Evolutionary conservation across 768 basidiomycete species (phyloP), one percentile per base, ranked within the genome.

Genomic region (Suillus variegatus): DNA sequence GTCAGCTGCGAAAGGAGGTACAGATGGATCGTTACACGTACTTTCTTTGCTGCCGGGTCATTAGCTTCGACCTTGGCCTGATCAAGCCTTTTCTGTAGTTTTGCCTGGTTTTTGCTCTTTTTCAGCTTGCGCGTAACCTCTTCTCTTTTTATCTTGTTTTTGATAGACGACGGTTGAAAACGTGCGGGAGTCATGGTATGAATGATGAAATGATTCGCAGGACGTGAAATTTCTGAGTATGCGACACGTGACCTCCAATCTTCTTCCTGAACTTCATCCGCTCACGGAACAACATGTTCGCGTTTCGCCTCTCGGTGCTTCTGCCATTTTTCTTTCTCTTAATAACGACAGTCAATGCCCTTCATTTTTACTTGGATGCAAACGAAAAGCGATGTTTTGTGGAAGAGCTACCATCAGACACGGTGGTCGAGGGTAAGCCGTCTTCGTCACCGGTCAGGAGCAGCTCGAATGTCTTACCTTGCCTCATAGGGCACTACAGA

Each of bases 281-380:
- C 16, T 18, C 57, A 25, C 40, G 16, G 16, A 28, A 44, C 25
- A 44, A 32, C 25, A 76, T 76, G 75, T 60, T 76, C 62, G 66
- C 67, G 60, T 69, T 70, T 36, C 73, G 72, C 44, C 61, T 62
- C 64, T 41, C 64, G 18, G 66, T 57, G 55, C 68, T 82, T 47
- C 72, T 79, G 54, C 72, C 77, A 69, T 73, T 80, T 52, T 79
- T 82, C 20, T 77, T 83, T 65, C 71, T 80, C 62, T 69, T 82
- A 68, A 75, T 80, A 28, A 78, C 81, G 47, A 73, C 82, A 22
- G 84, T 81, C 20, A 85, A 89, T 74, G 94, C 93, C 36, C 88
- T 99, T 35, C 97, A 99, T 75, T 97, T 99, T 78, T 99, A 99
- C 76, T 87, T 99, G 65, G 95, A 97, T 75, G 89, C 95, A 20